Conservation (phyloP, 106 monocot species). For the Apostasia shenzhenica region DNA sequence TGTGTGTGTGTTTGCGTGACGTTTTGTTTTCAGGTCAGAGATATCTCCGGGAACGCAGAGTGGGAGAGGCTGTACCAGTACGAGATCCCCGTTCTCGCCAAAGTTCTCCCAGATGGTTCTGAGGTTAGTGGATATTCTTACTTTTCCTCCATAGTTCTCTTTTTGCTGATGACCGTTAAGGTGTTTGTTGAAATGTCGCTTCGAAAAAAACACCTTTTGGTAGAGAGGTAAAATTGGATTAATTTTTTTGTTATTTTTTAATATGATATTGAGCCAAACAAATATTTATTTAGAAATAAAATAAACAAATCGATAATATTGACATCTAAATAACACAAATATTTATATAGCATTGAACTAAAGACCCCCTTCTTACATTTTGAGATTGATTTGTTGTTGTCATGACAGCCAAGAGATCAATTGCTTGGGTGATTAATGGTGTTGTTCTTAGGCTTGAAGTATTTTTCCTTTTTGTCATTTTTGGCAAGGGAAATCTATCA, state of each 20-base stretch:
- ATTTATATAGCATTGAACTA: no score
- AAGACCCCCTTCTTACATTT: no score
- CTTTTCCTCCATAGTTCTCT: not conserved
- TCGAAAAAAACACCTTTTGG: not conserved
- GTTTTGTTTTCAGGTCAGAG: conserved; percentile 38
- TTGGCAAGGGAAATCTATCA: no score
- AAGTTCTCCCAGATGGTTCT: conserved; percentile 65
- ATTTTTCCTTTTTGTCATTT: no score
- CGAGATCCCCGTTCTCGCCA: conserved; percentile 87
- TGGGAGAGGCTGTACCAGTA: conserved; percentile 94
- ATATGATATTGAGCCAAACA: no score
- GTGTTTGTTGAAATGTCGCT: conserved; percentile 11
- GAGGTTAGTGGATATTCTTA: conserved; percentile 38
- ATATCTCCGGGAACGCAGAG: conserved; percentile 60
- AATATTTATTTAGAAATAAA: no score
- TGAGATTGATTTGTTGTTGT: no score
- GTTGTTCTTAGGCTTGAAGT: no score
- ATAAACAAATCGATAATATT: no score
- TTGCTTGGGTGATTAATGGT: no score
- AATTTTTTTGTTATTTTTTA: not conserved
- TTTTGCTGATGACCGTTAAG: not conserved
- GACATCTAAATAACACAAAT: no score
- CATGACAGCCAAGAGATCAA: no score
- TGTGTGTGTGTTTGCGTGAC: not conserved
- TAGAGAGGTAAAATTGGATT: not conserved